A percentile compares a stretch with the other conserved stretches of the same genome.
Conservation (phyloP, 257 asterid genomes). For the Gynochthodes officinalis region DNA sequence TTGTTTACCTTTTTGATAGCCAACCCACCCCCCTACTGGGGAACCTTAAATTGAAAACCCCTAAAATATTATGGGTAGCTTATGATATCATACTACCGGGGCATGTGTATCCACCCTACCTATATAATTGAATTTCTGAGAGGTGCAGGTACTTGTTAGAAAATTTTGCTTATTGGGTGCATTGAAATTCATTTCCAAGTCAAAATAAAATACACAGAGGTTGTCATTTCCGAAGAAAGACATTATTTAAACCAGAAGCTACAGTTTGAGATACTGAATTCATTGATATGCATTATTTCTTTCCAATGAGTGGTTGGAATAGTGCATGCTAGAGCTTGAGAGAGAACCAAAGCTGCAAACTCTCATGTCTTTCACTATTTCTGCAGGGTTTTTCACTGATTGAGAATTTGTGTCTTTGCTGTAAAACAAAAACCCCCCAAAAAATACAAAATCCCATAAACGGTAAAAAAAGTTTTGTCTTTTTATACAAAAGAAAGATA, state of each 20-base stretch:
- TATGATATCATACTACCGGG: too few species aligned
- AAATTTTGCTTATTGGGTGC: neutral
- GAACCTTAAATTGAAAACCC: neutral
- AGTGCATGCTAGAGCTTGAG: slow-evolving; percentile 5
- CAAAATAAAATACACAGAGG: too few species aligned
- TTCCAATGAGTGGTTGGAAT: slow-evolving; percentile 15
- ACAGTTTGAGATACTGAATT: slow-evolving; percentile 1
- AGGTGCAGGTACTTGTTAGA: too few species aligned
- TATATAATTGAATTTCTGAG: too few species aligned
- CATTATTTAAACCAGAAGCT: neutral
- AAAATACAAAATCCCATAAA: slow-evolving; percentile 12
- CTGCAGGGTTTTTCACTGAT: slow-evolving; percentile 40
- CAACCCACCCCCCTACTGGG: too few species aligned
- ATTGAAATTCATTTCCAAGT: neutral
- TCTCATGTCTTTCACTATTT: slow-evolving; percentile 46
- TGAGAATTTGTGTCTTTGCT: slow-evolving; percentile 49
- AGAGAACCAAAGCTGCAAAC: slow-evolving; percentile 53
- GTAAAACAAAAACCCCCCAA: slow-evolving; percentile 26
- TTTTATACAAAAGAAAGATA: slow-evolving; percentile 13
- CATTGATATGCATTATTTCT: neutral
- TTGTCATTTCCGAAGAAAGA: slow-evolving; percentile 13
- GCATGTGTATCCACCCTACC: too few species aligned
- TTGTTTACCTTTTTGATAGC: neutral
- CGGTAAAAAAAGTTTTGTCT: slow-evolving; percentile 16
- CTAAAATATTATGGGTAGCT: too few species aligned